These are phyloP conservation scores for Boletus barrowsii DNA, from an alignment of 768 basidiomycete species.

Conservation along the genomic window DNA sequence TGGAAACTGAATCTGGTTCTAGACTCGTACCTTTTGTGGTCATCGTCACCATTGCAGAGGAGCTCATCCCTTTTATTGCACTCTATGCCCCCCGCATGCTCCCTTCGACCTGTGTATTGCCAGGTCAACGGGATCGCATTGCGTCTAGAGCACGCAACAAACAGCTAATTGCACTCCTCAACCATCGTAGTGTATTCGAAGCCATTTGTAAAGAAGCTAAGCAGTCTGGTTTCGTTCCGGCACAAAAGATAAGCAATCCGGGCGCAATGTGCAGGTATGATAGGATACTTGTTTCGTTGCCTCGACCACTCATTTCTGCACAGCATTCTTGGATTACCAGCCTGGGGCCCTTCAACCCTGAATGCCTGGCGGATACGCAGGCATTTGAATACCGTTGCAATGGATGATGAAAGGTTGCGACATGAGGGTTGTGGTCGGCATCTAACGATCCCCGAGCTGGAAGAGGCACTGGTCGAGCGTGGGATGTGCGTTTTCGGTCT, in stretches of 20 bases:
- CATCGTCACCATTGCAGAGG: slow-evolving; percentile 73
- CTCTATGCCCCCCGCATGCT: slow-evolving; percentile 83
- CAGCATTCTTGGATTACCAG: slow-evolving; percentile 37
- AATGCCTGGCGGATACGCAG: slow-evolving; percentile 35
- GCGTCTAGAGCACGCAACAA: slow-evolving; percentile 46
- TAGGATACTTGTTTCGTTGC: not conserved
- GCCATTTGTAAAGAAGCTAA: slow-evolving; percentile 34
- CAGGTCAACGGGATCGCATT: slow-evolving; percentile 73
- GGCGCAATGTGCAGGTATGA: slow-evolving; percentile 60
- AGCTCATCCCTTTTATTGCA: slow-evolving; percentile 78
- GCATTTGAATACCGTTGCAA: slow-evolving; percentile 39
- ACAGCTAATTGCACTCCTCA: slow-evolving; percentile 40
- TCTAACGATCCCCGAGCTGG: slow-evolving; percentile 54
- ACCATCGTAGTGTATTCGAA: slow-evolving; percentile 38
- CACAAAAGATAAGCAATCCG: slow-evolving; percentile 15
- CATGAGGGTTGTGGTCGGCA: slow-evolving; percentile 43
- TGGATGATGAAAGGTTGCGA: slow-evolving; percentile 63
- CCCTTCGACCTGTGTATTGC: slow-evolving; percentile 83
- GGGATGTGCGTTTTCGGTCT: slow-evolving; percentile 59
- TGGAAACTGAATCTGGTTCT: slow-evolving; percentile 4
- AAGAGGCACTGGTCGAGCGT: slow-evolving; percentile 69
- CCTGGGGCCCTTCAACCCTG: slow-evolving; percentile 37
- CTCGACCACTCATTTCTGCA: slow-evolving; percentile 27
- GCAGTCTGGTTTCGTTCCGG: slow-evolving; percentile 27
- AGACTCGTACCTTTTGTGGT: slow-evolving; percentile 76